Percentiles rank a stretch among this genome's conserved stretches.
phyloP scores from a whole-genome alignment of 2,329 filamentous ascomycete species.

The Diaporthe capsici region DNA sequence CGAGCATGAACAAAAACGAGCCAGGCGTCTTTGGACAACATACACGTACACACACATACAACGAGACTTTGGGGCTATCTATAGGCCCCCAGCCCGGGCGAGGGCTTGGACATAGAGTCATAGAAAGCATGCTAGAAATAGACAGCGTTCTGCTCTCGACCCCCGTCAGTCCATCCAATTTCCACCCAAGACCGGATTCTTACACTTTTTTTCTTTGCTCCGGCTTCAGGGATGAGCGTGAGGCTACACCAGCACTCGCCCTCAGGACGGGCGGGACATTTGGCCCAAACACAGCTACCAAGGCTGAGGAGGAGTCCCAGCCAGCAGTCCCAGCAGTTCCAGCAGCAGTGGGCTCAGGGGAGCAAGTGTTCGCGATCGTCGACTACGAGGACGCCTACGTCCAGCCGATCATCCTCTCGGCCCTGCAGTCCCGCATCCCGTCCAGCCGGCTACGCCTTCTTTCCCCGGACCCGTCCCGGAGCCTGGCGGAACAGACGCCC shows the following conservation, averaged over 20 bases:
- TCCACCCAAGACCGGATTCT: slow-evolving; percentile 52
- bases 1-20: slow-evolving; percentile 33
- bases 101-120: slow-evolving; percentile 36
- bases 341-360: slow-evolving; percentile 39
- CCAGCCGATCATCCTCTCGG: slow-evolving; percentile 83
- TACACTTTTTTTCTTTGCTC: slow-evolving; percentile 45
- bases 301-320: slow-evolving; percentile 42
- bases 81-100: background rate
- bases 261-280: slow-evolving; percentile 38
- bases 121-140: slow-evolving; percentile 45
- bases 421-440: slow-evolving; percentile 76
- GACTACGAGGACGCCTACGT: slow-evolving; percentile 92
- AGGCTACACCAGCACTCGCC: slow-evolving; percentile 39
- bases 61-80: slow-evolving; percentile 8
- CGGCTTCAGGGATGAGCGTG: slow-evolving; percentile 41
- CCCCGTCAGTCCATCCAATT: slow-evolving; percentile 36
- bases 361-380: slow-evolving; percentile 69
- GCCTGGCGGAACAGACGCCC: slow-evolving; percentile 52
- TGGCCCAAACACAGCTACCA: slow-evolving; percentile 41
- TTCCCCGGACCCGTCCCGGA: slow-evolving; percentile 53
- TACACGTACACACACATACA: slow-evolving; percentile 15
- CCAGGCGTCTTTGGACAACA: slow-evolving; percentile 28
- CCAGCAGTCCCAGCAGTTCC: background rate
- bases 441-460: slow-evolving; percentile 68
- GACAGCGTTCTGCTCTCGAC: slow-evolving; percentile 45